A percentile compares a stretch with the other conserved stretches of the same genome.
Evolutionary conservation across 306 rosid species (phyloP).

Genomic region (Prunus mume): DNA sequence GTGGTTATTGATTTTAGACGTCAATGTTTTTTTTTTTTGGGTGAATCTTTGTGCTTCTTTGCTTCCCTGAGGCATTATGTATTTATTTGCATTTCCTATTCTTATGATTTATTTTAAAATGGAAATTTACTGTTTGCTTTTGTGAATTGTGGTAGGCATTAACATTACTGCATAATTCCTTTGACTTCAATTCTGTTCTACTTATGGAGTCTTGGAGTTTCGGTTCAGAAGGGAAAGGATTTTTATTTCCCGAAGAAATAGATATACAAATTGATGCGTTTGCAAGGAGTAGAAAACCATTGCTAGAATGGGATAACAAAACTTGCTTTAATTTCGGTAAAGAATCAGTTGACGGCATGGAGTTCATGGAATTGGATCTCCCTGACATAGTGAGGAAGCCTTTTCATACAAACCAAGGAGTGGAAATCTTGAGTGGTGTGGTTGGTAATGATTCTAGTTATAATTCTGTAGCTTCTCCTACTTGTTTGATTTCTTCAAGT

Average conservation of each 20-base stretch:
- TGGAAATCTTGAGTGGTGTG: slow-evolving; percentile 44
- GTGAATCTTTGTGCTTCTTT: neutral
- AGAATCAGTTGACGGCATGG: slow-evolving; percentile 47
- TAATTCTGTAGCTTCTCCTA: slow-evolving; percentile 45
- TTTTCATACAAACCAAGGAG: slow-evolving; percentile 30
- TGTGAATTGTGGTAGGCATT: slow-evolving; percentile 34
- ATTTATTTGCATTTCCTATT: slow-evolving; percentile 4
- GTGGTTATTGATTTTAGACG: slow-evolving; percentile 16
- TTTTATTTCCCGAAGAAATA: slow-evolving; percentile 56
- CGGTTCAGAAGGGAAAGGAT: slow-evolving; percentile 53
- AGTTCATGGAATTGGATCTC: slow-evolving; percentile 52
- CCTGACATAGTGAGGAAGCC: slow-evolving; percentile 47
- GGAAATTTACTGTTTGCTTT: slow-evolving; percentile 8
- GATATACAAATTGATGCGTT: slow-evolving; percentile 59
- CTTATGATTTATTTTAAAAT: neutral
- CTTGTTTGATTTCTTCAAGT: slow-evolving; percentile 45
- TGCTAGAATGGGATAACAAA: slow-evolving; percentile 56
- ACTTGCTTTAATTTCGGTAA: slow-evolving; percentile 38
- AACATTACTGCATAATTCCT: slow-evolving; percentile 17
- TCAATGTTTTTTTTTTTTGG: neutral
- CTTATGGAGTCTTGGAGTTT: slow-evolving; percentile 76
- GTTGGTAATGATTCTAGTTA: slow-evolving; percentile 39
- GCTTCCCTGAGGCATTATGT: neutral
- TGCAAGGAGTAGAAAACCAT: slow-evolving; percentile 41
- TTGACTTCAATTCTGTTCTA: slow-evolving; percentile 23